phyloP scores from a whole-genome alignment of 768 basidiomycete species.

The Termitomyces sp. region DNA sequence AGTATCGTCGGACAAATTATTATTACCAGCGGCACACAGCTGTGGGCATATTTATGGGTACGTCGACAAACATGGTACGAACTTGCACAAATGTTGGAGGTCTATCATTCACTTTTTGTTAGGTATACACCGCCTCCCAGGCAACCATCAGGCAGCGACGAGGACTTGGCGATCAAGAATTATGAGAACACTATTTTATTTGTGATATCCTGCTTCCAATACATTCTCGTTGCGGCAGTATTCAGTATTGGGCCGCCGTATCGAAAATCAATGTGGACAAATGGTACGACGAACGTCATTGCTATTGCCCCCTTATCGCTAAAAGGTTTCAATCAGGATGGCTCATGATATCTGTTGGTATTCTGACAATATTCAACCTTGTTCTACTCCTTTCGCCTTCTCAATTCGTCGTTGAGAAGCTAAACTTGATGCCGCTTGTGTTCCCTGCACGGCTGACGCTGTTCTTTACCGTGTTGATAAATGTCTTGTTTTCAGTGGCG shows the following conservation, averaged over 20 bases:
- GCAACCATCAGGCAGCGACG: slow-evolving; percentile 44
- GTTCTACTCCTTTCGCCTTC: slow-evolving; percentile 75
- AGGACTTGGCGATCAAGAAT: slow-evolving; percentile 78
- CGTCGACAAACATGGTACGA: slow-evolving; percentile 76
- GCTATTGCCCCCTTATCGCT: neutral
- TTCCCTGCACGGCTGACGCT: slow-evolving; percentile 62
- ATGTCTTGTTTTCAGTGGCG: slow-evolving; percentile 62
- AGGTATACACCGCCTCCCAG: slow-evolving; percentile 77
- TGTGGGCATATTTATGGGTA: slow-evolving; percentile 90
- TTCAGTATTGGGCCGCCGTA: slow-evolving; percentile 99
- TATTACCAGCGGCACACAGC: slow-evolving; percentile 76
- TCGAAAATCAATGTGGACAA: slow-evolving; percentile 91
- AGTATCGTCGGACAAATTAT: slow-evolving; percentile 92
- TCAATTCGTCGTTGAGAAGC: slow-evolving; percentile 44
- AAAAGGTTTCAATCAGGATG: slow-evolving; percentile 42
- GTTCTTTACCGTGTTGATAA: slow-evolving; percentile 59
- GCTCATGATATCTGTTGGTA: slow-evolving; percentile 72
- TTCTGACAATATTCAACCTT: slow-evolving; percentile 67
- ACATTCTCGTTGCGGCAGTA: slow-evolving; percentile 92
- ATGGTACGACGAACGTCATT: slow-evolving; percentile 47
- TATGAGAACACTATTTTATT: slow-evolving; percentile 93
- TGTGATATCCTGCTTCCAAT: slow-evolving; percentile 96
- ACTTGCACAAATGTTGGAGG: neutral
- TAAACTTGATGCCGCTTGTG: slow-evolving; percentile 78
- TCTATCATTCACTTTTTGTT: neutral